Evolutionary conservation across 768 basidiomycete genomes (phyloP), one percentile per base, ranked within the genome.

Genomic region (Lyophyllum semitale): DNA sequence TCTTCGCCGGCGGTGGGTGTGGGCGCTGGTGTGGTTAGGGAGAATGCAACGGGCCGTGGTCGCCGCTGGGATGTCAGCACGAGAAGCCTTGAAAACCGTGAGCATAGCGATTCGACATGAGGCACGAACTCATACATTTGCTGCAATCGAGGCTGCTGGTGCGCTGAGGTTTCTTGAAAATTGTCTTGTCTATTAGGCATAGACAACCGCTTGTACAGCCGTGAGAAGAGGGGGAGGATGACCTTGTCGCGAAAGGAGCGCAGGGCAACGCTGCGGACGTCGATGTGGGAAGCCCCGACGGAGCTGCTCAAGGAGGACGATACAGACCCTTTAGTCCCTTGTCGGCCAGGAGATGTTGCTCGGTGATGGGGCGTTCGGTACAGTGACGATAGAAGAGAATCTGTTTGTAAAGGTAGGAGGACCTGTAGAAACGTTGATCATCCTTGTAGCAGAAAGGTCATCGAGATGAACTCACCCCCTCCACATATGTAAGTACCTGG

Each of bases 401-500:
- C 71, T 15, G 70, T 77, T 65, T 72, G 73, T 20, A 76, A 55
- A 18, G 73, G 72, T 13, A 75, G 54, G 23, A 75, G 64, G 49
- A 74, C 72, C 73, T 74, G 53, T 3, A 53, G 37, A 41, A 18
- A 27, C 27, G 15, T 30, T 53, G 37, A 30, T 40, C n/a, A 51
- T 20, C 23, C 20, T 44, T 55, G 55, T 29, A 52, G 15, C 17
- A 27, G 15, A 44, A 7, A 15, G 37, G 22, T 4, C n/a, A 17
- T 8, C 27, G 37, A 3, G 37, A 3, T 20, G 23, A 9, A 78
- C 86, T 66, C 63, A 93, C 91, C 51, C 91, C 92, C 79, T 94
- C 92, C 30, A 93, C 76, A 66, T 94, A 95, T 8, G 92, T 89
- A 7, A 95, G 74, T 25, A 94, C 86, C 57, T 91, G 86, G 62